Evolutionary conservation across 345 rosid genomes (phyloP).

Genomic region (Corchorus capsularis): DNA sequence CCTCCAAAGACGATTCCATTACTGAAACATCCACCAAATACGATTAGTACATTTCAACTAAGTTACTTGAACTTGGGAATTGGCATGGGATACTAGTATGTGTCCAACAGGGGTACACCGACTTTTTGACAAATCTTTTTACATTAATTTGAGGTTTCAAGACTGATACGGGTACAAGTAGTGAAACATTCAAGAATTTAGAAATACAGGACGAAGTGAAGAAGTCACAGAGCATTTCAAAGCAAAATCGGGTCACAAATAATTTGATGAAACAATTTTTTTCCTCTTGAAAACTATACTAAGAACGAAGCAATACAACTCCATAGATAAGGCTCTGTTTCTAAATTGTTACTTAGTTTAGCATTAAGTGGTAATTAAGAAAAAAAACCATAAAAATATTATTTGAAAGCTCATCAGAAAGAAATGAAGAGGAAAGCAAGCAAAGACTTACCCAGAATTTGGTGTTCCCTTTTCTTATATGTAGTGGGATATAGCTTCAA

Average conservation of each 20-base stretch:
- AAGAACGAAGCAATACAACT: not conserved
- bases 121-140: too few relatives aligned
- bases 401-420: not conserved
- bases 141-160: not conserved
- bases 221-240: not conserved
- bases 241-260: not conserved
- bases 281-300: not conserved
- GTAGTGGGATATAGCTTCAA: constrained; percentile 65
- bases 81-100: too few relatives aligned
- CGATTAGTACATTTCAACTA: too few relatives aligned
- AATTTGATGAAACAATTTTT: not conserved
- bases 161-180: not conserved
- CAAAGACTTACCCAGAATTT: constrained; percentile 47
- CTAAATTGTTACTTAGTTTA: not conserved
- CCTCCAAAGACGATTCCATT: not conserved
- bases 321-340: not conserved
- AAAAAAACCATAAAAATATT: not conserved
- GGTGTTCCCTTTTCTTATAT: constrained; percentile 54
- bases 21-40: not conserved
- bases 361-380: not conserved
- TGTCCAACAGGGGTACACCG: too few relatives aligned
- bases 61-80: too few relatives aligned
- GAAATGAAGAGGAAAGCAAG: constrained; percentile 1
- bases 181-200: not conserved
- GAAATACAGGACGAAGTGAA: not conserved